Evolutionary conservation across 2,329 filamentous ascomycete genomes (phyloP), one percentile per base, ranked within the genome.

Genomic region (Pyrenophora graminea): DNA sequence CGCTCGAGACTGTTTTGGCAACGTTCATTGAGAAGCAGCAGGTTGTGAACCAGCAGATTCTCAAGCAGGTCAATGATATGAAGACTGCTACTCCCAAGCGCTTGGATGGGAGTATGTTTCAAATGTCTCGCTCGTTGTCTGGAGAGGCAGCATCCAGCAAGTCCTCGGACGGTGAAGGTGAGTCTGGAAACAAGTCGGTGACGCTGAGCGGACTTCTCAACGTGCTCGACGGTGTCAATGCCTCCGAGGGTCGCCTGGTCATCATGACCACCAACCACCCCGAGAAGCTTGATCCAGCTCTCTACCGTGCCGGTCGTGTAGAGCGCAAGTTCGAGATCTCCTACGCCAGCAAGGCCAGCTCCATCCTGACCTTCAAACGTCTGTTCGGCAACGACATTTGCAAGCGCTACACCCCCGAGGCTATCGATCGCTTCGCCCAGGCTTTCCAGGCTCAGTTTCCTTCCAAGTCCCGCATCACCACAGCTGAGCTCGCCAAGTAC

Each of bases 251-350:
- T 33, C 82, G 88, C 39, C 81, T 92, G 15, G 79, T 92, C 23
- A 85, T 91, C 73, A 90, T 91, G 85, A 91, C 88, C 0, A 90
- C 87, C 34, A 92, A 92, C 71, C 82, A 85, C 51, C 85, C 86
- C 2, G 85, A 91, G 60, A 78, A 82, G 13, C 81, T 92, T 0
- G 88, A 91, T 65, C 80, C 85, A 38, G 88, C 87, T 0, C 79
- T 93, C 4, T 84, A 90, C 38, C 80, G 88, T 0, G 86, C 88
- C 0, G 88, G 88, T 1, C 79, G 87, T 3, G 84, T 90, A 5
- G 86, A 90, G 61, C 82, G 52, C 67, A 96, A 96, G 82, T 96
- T 97, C 67, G 92, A 97, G 7, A 55, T 66, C 15, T 46, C 44
- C 7, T 56, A 55, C 39, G 56, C 55, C 2, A 46, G 52, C 15